These are phyloP conservation scores for Aspergillus carbonarius DNA, from an alignment of 2,329 filamentous ascomycete genomes.

Conservation along the genomic window DNA sequence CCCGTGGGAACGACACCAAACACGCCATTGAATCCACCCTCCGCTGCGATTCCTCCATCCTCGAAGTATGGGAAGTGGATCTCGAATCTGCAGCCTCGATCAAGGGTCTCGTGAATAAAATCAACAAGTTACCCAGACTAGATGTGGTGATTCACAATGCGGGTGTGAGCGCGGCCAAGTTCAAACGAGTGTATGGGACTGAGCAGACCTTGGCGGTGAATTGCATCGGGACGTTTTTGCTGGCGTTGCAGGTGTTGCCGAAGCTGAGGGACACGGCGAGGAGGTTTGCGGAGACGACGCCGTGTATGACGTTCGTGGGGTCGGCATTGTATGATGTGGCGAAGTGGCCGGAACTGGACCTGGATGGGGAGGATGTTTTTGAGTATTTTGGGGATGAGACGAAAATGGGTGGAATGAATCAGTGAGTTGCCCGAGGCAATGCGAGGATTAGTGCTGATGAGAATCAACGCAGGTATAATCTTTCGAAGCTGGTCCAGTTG, in stretches of 20 bases:
- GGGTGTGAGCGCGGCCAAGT: neutral
- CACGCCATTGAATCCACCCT: neutral
- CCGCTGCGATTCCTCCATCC: neutral
- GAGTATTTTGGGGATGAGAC: neutral
- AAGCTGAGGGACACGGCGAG: neutral
- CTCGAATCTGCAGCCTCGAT: neutral
- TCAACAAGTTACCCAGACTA: neutral
- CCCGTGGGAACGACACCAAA: neutral
- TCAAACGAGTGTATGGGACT: neutral
- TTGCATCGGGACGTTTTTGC: neutral
- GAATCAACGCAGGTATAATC: neutral
- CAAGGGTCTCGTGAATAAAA: neutral
- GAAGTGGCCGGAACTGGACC: neutral
- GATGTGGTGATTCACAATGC: slow-evolving; percentile 1
- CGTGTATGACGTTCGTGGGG: neutral
- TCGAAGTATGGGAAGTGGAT: neutral
- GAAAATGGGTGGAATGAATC: neutral
- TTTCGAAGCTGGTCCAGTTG: neutral
- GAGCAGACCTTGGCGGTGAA: neutral
- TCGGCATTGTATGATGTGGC: neutral
- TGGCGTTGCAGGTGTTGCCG: neutral
- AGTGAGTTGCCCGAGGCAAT: no score
- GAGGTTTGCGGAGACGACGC: neutral
- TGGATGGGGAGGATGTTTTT: neutral
- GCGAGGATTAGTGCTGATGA: no score